phyloP scores from a whole-genome alignment of 1,284 basidiomycete genomes.

The Kalmanozyma brasiliensis region DNA sequence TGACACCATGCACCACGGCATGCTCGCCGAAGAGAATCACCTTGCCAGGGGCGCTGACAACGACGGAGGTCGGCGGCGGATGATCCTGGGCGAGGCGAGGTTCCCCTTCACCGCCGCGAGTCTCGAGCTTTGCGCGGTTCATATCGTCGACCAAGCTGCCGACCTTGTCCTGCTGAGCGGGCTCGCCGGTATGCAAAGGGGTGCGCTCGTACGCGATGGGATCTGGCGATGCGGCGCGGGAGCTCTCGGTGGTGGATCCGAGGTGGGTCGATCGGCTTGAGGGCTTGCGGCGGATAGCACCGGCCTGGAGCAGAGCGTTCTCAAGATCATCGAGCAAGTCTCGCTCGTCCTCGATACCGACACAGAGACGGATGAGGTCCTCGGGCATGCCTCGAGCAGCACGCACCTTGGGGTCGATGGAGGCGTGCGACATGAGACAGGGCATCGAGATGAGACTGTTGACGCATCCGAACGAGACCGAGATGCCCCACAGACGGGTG shows the following conservation, averaged over 20 bases:
- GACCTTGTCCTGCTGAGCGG: slow-evolving; percentile 32
- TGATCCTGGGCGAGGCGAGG: slow-evolving; percentile 14
- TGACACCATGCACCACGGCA: slow-evolving; percentile 97
- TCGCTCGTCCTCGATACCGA: slow-evolving; percentile 94
- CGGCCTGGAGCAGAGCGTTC: slow-evolving; percentile 87
- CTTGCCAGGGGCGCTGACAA: slow-evolving; percentile 81
- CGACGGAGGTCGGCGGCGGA: slow-evolving; percentile 49
- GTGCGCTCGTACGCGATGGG: slow-evolving; percentile 33
- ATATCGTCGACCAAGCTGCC: slow-evolving; percentile 47
- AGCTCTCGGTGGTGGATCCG: slow-evolving; percentile 22
- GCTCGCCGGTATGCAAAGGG: slow-evolving; percentile 33
- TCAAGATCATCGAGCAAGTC: slow-evolving; percentile 96
- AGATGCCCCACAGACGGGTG: slow-evolving; percentile 94
- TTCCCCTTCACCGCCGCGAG: slow-evolving; percentile 60
- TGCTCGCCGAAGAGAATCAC: slow-evolving; percentile 99
- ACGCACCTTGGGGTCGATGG: slow-evolving; percentile 91
- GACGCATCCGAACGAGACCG: slow-evolving; percentile 96
- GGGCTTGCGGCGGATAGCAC: slow-evolving; percentile 75
- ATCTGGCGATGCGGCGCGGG: slow-evolving; percentile 46
- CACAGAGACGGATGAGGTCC: slow-evolving; percentile 95
- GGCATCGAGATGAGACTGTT: slow-evolving; percentile 99
- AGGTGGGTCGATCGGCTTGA: slow-evolving; percentile 4
- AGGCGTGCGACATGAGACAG: slow-evolving; percentile 98
- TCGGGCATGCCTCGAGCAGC: slow-evolving; percentile 94
- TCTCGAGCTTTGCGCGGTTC: slow-evolving; percentile 55